phyloP scores from a whole-genome alignment of 306 rosid genomes.

The Sesbania bispinosa region DNA sequence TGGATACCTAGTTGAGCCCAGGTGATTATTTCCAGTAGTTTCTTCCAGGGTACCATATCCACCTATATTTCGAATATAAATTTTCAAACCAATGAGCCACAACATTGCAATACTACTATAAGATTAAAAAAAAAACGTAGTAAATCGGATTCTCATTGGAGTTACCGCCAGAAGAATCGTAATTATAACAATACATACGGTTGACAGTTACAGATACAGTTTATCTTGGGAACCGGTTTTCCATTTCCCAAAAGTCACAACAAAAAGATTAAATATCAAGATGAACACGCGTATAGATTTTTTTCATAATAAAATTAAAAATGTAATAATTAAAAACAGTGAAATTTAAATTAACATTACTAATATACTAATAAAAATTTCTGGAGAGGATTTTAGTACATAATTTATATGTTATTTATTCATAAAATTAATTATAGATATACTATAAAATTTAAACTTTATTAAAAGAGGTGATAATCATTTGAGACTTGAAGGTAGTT shows the following conservation, averaged over 20 bases:
- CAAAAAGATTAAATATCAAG: too few relatives aligned
- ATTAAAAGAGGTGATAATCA: neutral
- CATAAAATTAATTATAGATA: too few relatives aligned
- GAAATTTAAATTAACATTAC: too few relatives aligned
- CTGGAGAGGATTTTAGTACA: too few relatives aligned
- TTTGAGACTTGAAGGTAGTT: neutral
- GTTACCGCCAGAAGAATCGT: neutral
- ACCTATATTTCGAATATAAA: slow-evolving; percentile 35
- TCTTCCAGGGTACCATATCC: slow-evolving; percentile 96
- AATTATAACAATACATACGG: slow-evolving; percentile 6
- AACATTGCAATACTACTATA: too few relatives aligned
- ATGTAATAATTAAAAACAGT: too few relatives aligned
- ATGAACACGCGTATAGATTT: too few relatives aligned
- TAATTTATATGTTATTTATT: too few relatives aligned
- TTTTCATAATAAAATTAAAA: too few relatives aligned
- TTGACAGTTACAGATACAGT: slow-evolving; percentile 12
- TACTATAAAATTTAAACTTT: too few relatives aligned
- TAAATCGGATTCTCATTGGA: neutral
- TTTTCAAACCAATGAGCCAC: neutral
- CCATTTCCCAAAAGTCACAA: neutral
- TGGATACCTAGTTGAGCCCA: slow-evolving; percentile 98
- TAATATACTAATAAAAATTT: too few relatives aligned
- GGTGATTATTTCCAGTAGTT: slow-evolving; percentile 76
- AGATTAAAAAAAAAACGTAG: too few relatives aligned
- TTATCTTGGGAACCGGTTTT: neutral